Base-by-base conservation (phyloP, 768 basidiomycete species). In the Mycena galopus region DNA sequence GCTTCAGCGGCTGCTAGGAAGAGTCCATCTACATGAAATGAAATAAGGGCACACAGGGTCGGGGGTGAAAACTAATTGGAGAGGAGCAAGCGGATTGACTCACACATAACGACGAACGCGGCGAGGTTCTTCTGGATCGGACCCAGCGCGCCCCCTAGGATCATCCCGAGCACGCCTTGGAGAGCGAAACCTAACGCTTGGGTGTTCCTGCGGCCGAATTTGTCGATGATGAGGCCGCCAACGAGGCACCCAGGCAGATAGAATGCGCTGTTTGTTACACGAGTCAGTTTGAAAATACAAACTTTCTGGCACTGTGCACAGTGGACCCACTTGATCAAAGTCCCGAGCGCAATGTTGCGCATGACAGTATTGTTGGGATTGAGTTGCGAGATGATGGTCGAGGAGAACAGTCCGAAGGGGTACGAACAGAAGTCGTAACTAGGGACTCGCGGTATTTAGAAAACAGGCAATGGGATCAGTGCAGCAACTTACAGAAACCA, bases 361-460 rank as follows among this genome's bases (percentile, higher is more conserved):
- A 55, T 29, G 29, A 55, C 53, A 17, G 53, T 55, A 29, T 55
- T 55, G 29, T 16, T 55, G 10, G 53, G 53, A 29, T 55, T 55
- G 27, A 55, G 53, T 30, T 55, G 27, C 29, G 53, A 55, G 27
- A 55, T 55, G 27, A 55, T 55, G 53, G 53, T 55, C 1, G 53
- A 55, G 10, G 53, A 55, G 29, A 55, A 55, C 27, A 55, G 53
- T 27, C 53, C 53, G 53, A 55, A 55, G 27, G 53, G 53, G 19
- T 55, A 55, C 14, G 53, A 55, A 23, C 53, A 55, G 27, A 55
- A 55, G 53, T 55, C 53, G 17, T 55, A 55, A 27, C 53, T 55
- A 16, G 16, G 23, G 27, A 29, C 25, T 29, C 14, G 25, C 53
- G 29, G 9, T 19, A 17, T 5, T 55, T 29, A 29, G 27, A 11